Evolutionary conservation across 495 filamentous ascomycete species (phyloP).

Genomic region (Neurospora sp.): DNA sequence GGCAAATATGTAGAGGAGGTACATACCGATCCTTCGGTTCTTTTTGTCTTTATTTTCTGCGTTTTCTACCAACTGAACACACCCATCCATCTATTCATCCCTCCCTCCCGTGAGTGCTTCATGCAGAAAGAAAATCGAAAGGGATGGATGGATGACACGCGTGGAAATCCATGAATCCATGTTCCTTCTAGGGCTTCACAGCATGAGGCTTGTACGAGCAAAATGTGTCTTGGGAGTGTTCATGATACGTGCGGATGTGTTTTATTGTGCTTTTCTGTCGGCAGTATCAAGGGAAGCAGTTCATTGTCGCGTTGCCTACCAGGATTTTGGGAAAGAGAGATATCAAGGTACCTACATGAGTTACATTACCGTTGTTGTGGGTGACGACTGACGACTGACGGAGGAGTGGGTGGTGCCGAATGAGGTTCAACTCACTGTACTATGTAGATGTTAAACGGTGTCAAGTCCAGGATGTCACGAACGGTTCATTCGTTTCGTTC

Average conservation of each 20-base stretch:
- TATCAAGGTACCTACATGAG: neutral
- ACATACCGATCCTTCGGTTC: neutral
- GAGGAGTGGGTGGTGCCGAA: neutral
- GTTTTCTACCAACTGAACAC: neutral
- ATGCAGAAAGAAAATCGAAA: neutral
- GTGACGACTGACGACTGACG: neutral
- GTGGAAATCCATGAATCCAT: neutral
- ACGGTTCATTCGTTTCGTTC: neutral
- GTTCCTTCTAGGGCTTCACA: neutral
- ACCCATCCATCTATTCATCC: neutral
- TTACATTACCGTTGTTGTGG: neutral
- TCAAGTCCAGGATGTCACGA: neutral
- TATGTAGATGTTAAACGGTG: neutral
- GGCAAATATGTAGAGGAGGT: too few species aligned
- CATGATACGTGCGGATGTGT: neutral
- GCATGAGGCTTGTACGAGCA: neutral
- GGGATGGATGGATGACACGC: neutral
- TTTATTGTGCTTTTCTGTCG: neutral
- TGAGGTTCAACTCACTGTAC: neutral
- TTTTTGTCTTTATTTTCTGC: neutral
- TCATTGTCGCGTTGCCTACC: neutral
- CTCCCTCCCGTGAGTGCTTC: neutral
- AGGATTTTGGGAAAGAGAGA: neutral
- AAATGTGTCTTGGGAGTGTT: neutral
- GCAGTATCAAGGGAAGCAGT: neutral